Conservation (phyloP, 345 rosid genomes). For the Eucalyptus pauciflora region DNA sequence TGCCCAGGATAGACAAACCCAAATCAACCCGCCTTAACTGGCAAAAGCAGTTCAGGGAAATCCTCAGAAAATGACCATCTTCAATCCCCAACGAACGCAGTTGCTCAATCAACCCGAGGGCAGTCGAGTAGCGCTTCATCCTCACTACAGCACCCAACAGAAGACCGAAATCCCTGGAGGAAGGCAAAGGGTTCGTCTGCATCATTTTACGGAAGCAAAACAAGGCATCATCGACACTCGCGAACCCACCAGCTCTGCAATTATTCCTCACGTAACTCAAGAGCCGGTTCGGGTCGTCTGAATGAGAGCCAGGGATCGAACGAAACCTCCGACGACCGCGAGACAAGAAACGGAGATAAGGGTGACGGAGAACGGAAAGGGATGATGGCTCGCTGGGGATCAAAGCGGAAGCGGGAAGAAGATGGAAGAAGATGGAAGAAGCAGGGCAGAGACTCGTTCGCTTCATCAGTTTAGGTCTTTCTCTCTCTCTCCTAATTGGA, state of each 20-base stretch:
- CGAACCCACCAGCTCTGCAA: neutral
- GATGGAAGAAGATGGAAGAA: too few species aligned
- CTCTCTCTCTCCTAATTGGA: too few species aligned
- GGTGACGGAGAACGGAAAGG: too few species aligned
- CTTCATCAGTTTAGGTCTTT: too few species aligned
- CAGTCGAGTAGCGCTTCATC: neutral
- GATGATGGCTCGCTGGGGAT: too few species aligned
- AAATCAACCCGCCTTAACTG: neutral
- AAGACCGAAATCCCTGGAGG: neutral
- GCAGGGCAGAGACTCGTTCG: too few species aligned
- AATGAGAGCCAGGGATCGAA: too few species aligned
- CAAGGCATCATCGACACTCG: too few species aligned
- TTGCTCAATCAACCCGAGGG: neutral
- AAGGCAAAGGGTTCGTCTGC: neutral
- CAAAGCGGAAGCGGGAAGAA: too few species aligned
- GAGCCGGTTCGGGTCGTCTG: neutral
- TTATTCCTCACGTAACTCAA: neutral
- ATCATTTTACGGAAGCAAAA: neutral
- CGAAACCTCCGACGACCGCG: too few species aligned
- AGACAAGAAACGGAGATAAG: too few species aligned
- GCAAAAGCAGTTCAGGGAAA: neutral
- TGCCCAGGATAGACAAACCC: neutral
- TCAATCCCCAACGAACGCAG: neutral
- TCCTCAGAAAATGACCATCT: neutral
- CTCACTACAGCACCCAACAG: neutral